A percentile compares a stretch with the other conserved stretches of the same genome.
Evolutionary conservation across 2,329 filamentous ascomycete genomes (phyloP).

Genomic region (Bipolaris bicolor): DNA sequence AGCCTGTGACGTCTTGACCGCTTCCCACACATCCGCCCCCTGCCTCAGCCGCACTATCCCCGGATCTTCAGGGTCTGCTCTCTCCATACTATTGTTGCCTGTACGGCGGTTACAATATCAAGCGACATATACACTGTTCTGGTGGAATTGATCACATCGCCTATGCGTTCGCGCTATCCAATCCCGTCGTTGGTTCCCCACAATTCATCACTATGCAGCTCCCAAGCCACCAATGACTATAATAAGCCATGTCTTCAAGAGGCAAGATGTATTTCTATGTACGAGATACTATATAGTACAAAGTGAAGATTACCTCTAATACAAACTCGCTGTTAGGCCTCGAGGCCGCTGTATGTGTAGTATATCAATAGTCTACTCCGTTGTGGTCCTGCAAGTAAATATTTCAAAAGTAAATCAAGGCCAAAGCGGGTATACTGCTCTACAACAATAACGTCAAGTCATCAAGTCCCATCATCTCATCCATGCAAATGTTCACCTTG

Average conservation of each 20-base stretch:
- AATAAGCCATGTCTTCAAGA: neutral
- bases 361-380: slow-evolving; percentile 2
- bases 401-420: slow-evolving; percentile 2
- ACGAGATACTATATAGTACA: neutral
- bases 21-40: slow-evolving; percentile 23
- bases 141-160: neutral
- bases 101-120: neutral
- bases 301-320: neutral
- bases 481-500: slow-evolving; percentile 1
- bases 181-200: slow-evolving; percentile 5
- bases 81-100: neutral
- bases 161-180: slow-evolving; percentile 7
- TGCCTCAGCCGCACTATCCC: slow-evolving; percentile 19
- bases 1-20: slow-evolving; percentile 28
- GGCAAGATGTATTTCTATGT: neutral
- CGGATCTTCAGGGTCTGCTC: slow-evolving; percentile 11
- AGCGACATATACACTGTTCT: neutral
- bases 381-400: neutral
- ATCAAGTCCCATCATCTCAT: neutral
- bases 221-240: neutral
- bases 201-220: neutral
- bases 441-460: neutral
- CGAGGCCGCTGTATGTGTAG: neutral
- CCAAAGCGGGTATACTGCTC: slow-evolving; percentile 31
- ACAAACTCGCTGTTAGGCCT: neutral